Evolutionary conservation across 2,329 filamentous ascomycete species (phyloP).

Genomic region (Lecanoromycetidae sp.): DNA sequence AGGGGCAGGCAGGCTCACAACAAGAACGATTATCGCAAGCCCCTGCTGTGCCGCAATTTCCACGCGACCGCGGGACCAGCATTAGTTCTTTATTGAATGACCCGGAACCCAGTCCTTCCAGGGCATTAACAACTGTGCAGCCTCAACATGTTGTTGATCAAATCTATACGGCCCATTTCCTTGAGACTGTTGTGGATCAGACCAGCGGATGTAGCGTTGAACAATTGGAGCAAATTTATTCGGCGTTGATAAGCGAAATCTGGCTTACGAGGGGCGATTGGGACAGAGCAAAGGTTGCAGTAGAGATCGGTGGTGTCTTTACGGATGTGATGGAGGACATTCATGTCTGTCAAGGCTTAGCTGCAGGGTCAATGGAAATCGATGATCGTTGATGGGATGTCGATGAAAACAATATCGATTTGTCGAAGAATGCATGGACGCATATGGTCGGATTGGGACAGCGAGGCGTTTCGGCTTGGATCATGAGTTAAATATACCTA

Average conservation of each 20-base stretch:
- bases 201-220: slow-evolving; percentile 77
- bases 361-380: slow-evolving; percentile 15
- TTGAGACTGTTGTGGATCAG: slow-evolving; percentile 50
- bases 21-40: slow-evolving; percentile 21
- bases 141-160: slow-evolving; percentile 35
- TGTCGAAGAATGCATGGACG: not conserved
- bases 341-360: slow-evolving; percentile 39
- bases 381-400: not conserved
- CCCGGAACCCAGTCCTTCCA: slow-evolving; percentile 4
- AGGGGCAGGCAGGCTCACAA: slow-evolving; percentile 28
- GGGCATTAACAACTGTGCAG: slow-evolving; percentile 4
- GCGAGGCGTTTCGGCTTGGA: slow-evolving; percentile 3
- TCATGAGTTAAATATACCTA: too few relatives aligned
- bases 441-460: slow-evolving; percentile 3
- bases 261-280: slow-evolving; percentile 71
- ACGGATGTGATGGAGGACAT: slow-evolving; percentile 53
- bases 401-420: not conserved
- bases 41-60: slow-evolving; percentile 31
- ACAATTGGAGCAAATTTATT: slow-evolving; percentile 87
- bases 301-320: slow-evolving; percentile 55
- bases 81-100: slow-evolving; percentile 28
- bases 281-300: slow-evolving; percentile 66
- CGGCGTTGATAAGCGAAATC: slow-evolving; percentile 77
- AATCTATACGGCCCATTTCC: slow-evolving; percentile 43
- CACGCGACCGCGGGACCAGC: slow-evolving; percentile 13